Evolutionary conservation across 192 early-diverging fungal species (phyloP).

Genomic region (Linnemannia hyalina): DNA sequence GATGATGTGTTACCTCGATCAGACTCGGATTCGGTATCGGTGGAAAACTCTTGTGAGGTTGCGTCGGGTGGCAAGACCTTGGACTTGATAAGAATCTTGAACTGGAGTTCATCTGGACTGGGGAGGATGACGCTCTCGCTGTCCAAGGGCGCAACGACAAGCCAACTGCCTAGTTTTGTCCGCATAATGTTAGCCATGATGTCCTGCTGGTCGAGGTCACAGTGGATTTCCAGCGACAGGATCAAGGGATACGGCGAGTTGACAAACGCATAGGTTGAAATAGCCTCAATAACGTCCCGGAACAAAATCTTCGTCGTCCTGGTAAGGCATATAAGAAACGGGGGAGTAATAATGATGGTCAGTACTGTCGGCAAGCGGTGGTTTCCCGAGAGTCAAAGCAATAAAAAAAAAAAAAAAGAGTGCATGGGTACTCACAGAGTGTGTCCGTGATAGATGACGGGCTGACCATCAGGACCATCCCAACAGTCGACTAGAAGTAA

Average conservation of each 20-base stretch:
- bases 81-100: conserved; percentile 84
- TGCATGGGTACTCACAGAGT: conserved; percentile 70
- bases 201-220: conserved; percentile 78
- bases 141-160: conserved; percentile 65
- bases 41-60: conserved; percentile 32
- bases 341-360: not conserved
- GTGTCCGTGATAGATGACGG: conserved; percentile 86
- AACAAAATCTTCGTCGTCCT: conserved; percentile 86
- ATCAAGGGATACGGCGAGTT: conserved; percentile 86
- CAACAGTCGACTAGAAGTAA: conserved; percentile 84
- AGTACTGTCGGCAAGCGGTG: not conserved
- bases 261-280: conserved; percentile 88
- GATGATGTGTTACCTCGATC: conserved; percentile 45
- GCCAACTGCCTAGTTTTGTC: conserved; percentile 75
- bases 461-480: conserved; percentile 84
- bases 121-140: conserved; percentile 65
- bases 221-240: conserved; percentile 88
- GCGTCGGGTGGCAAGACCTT: conserved; percentile 49
- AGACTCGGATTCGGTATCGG: conserved; percentile 58
- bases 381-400: not conserved
- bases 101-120: conserved; percentile 76
- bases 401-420: not conserved
- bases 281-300: conserved; percentile 85
- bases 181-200: conserved; percentile 79
- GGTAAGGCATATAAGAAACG: not conserved